These are phyloP conservation scores for Aspergillus chevalieri DNA, from an alignment of 2,329 filamentous ascomycete genomes.

Conservation along the genomic window DNA sequence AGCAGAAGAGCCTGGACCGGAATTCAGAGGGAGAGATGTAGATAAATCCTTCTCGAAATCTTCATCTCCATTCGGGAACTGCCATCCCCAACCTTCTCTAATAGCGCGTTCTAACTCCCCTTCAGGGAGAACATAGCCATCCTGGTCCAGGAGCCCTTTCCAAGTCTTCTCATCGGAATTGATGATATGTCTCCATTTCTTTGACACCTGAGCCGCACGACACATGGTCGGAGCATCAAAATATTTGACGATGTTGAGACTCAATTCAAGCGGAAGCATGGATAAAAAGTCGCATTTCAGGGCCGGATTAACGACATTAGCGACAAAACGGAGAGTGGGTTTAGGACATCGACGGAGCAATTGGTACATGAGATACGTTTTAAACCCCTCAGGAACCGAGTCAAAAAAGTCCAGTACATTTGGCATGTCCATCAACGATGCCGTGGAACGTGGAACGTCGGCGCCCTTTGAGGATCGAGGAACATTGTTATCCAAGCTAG, in stretches of 20 bases:
- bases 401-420: slow-evolving; percentile 86
- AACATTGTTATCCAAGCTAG: slow-evolving; percentile 35
- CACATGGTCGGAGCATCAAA: slow-evolving; percentile 82
- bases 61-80: slow-evolving; percentile 69
- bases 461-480: slow-evolving; percentile 18
- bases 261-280: slow-evolving; percentile 77
- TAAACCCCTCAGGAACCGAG: slow-evolving; percentile 81
- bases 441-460: slow-evolving; percentile 20
- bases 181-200: slow-evolving; percentile 83
- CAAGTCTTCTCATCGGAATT: slow-evolving; percentile 92
- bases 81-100: slow-evolving; percentile 93
- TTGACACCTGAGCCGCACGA: slow-evolving; percentile 85
- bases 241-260: slow-evolving; percentile 79
- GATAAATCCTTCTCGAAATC: slow-evolving; percentile 79
- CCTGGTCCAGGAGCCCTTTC: slow-evolving; percentile 83
- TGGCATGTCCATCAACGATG: slow-evolving; percentile 68
- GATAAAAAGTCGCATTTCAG: slow-evolving; percentile 89
- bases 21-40: slow-evolving; percentile 36
- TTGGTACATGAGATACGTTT: slow-evolving; percentile 95
- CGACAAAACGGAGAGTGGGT: slow-evolving; percentile 81
- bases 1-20: slow-evolving; percentile 33
- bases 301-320: slow-evolving; percentile 85
- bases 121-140: slow-evolving; percentile 71
- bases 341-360: slow-evolving; percentile 81
- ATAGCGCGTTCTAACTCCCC: slow-evolving; percentile 84